Evolutionary conservation across 805 yeast genomes (phyloP).

Genomic region (Hanseniaspora valbyensis): DNA sequence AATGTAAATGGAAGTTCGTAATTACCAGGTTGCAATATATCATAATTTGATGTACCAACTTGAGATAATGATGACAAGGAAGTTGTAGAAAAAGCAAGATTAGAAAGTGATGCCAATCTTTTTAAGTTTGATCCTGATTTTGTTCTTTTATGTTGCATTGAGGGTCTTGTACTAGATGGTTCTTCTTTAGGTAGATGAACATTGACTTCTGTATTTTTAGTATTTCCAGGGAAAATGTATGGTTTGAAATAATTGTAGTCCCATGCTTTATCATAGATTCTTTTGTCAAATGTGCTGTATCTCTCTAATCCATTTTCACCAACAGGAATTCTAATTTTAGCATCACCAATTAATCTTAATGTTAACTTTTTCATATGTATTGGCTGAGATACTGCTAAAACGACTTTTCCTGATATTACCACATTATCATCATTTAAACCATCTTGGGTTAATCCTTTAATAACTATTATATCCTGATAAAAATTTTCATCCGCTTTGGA

Average conservation of each 20-base stretch:
- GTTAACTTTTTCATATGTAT: slow-evolving; percentile 52
- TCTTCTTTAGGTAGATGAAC: slow-evolving; percentile 19
- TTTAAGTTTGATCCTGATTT: slow-evolving; percentile 29
- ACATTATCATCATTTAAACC: slow-evolving; percentile 50
- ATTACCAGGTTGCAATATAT: slow-evolving; percentile 56
- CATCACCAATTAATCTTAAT: slow-evolving; percentile 54
- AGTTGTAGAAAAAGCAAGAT: slow-evolving; percentile 19
- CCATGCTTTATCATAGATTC: slow-evolving; percentile 70
- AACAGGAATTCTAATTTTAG: slow-evolving; percentile 58
- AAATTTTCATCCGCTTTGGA: slow-evolving; percentile 1
- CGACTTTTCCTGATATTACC: slow-evolving; percentile 65
- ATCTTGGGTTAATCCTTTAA: slow-evolving; percentile 67
- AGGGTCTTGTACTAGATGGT: slow-evolving; percentile 17
- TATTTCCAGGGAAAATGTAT: slow-evolving; percentile 21
- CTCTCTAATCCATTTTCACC: slow-evolving; percentile 33
- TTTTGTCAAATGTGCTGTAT: slow-evolving; percentile 45
- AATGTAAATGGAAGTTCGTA: slow-evolving; percentile 85
- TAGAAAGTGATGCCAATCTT: slow-evolving; percentile 25
- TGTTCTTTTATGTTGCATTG: slow-evolving; percentile 23
- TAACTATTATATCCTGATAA: slow-evolving; percentile 57
- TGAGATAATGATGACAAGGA: slow-evolving; percentile 17
- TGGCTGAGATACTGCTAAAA: slow-evolving; percentile 65
- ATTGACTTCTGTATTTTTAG: slow-evolving; percentile 21
- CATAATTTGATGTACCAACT: slow-evolving; percentile 19
- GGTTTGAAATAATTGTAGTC: slow-evolving; percentile 49